Evolutionary conservation across 345 rosid genomes (phyloP).

Genomic region (Euphorbia peplus): DNA sequence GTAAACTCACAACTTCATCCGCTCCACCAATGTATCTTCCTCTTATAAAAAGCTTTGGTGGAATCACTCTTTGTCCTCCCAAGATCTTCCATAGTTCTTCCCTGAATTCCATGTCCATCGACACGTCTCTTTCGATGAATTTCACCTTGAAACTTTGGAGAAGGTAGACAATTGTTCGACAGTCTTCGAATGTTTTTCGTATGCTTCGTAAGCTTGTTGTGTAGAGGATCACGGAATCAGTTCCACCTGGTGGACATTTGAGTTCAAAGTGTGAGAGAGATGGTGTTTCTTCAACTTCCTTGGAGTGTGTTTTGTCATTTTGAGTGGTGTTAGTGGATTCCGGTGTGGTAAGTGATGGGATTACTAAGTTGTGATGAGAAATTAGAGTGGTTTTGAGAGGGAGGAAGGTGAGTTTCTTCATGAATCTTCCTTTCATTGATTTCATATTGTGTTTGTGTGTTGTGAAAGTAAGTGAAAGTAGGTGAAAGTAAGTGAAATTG

Average conservation of each 20-base stretch:
- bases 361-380: conserved; percentile 25
- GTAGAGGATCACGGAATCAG: conserved; percentile 62
- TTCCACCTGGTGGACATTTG: conserved; percentile 70
- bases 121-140: conserved; percentile 70
- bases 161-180: conserved; percentile 55
- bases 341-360: conserved; percentile 23
- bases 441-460: conserved; percentile 37
- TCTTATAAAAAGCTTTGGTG: conserved; percentile 74
- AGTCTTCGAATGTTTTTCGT: conserved; percentile 80
- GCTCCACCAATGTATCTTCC: conserved; percentile 89
- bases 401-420: conserved; percentile 55
- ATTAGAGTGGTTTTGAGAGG: conserved; percentile 39
- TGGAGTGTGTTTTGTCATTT: background rate
- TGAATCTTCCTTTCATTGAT: conserved; percentile 59
- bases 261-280: conserved; percentile 37
- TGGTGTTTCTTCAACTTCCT: conserved; percentile 18
- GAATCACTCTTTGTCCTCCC: conserved; percentile 43
- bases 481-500: background rate
- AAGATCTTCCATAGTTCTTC: conserved; percentile 70
- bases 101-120: conserved; percentile 67
- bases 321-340: conserved; percentile 19
- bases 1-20: conserved; percentile 62
- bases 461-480: conserved; percentile 2
- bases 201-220: conserved; percentile 74
- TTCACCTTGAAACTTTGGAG: conserved; percentile 53